Base-by-base conservation (phyloP, 768 basidiomycete species). In the Leccinellum albellum region DNA sequence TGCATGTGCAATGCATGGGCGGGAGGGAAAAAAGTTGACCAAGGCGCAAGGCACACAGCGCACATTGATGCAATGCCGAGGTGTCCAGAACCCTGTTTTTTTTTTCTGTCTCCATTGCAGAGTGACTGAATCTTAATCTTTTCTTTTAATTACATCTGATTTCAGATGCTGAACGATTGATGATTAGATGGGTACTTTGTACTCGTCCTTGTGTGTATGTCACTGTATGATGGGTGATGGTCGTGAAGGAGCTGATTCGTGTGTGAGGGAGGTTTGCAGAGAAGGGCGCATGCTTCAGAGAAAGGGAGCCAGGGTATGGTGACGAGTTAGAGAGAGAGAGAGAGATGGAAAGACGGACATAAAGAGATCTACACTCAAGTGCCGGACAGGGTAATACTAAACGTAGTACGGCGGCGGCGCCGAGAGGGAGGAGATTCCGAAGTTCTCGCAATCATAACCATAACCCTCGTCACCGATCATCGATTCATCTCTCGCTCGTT, bases 31-130 rank as follows among this genome's bases (percentile, higher is more conserved):
- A 42, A 42, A 12, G 20, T 20, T 42, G 40, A 20, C 1, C n/a
- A 42, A 42, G 20, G 20, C 20, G 40, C 40, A 42, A 42, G 40
- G 40, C 40, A 42, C 40, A n/a, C 37, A n/a, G 20, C 2, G 5
- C 40, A 12, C 12, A 10, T 31, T 31, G 31, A 42, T 20, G 20
- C 40, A 42, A 68, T 64, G 42, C 63, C 67, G 67, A 58, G 50
- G 14, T 44, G 45, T 51, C 54, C 67, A 69, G 67, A 68, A 68
- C 67, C 69, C 70, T 70, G 66, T 63, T 68, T 61, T 46, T 33
- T 20, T 53, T 29, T 15, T 49, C 12, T 40, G 40, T 45, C 14
- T 42, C 20, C 20, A 10, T 20, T 10, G 37, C 40, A 20, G 10
- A 14, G 33, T 33, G 33, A 33, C 40, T 42, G 13, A 42, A 20